Evolutionary conservation across 225 moss, liverwort and hornwort species (phyloP).

Genomic region (Anthoceros angustus): DNA sequence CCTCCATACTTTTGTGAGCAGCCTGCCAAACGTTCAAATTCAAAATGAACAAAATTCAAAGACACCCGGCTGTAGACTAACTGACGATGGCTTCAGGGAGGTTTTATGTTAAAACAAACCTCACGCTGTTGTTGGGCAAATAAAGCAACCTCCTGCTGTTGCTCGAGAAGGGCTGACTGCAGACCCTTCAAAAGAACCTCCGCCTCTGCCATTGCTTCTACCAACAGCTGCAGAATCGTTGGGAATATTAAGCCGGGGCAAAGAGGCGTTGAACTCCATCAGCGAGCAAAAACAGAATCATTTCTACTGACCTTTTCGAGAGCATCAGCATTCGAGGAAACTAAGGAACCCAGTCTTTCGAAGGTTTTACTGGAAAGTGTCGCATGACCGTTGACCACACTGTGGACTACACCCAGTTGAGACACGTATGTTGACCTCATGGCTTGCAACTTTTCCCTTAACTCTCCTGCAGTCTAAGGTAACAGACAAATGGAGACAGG

Average conservation of each 20-base stretch:
- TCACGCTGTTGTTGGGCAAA: constrained; percentile 61
- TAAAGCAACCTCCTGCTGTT: constrained; percentile 42
- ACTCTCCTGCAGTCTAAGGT: constrained; percentile 44
- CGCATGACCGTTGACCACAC: constrained; percentile 45
- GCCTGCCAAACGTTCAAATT: constrained; percentile 19
- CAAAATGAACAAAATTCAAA: neutral
- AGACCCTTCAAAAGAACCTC: constrained; percentile 43
- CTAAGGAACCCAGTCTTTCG: constrained; percentile 18
- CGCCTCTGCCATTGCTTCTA: constrained; percentile 52
- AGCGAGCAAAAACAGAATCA: neutral
- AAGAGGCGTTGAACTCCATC: neutral
- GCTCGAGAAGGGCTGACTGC: constrained; percentile 31
- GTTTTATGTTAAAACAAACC: constrained; percentile 12
- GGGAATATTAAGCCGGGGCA: neutral
- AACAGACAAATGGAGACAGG: neutral
- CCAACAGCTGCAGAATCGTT: constrained; percentile 39
- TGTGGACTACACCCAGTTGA: constrained; percentile 41
- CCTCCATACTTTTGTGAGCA: constrained; percentile 44
- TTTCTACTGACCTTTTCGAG: constrained; percentile 22
- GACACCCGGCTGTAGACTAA: neutral
- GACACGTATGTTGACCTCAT: constrained; percentile 33
- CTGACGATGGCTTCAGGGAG: neutral
- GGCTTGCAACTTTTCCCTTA: constrained; percentile 41
- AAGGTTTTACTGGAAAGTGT: constrained; percentile 38
- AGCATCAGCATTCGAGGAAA: constrained; percentile 24